Base-by-base conservation (phyloP, 148 eudicot genomes). In the Rhododendron kiyosumense region DNA sequence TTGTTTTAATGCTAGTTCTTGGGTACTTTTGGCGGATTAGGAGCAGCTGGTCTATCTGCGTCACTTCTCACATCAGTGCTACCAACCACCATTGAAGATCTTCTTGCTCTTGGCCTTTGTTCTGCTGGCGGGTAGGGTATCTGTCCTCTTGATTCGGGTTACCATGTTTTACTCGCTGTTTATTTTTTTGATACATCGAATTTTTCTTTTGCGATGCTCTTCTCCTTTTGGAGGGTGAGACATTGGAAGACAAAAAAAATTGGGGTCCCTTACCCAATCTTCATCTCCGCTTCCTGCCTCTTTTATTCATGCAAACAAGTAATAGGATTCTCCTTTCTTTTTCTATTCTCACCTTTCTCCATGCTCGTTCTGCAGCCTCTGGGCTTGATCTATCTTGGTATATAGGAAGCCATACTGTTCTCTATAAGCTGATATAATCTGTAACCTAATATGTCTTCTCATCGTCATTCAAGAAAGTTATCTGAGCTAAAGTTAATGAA, bases 81-180 rank as follows among this genome's bases (percentile, higher is more conserved):
- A 85, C 95, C 96, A 51, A 93, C 96, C 85, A 95, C 98, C 41
- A 79, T 93, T 14, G 99, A 97, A 92, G 99, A 97, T 88, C 98
- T 97, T 90, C 98, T 97, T 83, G 99, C 99, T 87, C 96, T 97
- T 81, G 98, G 94, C 79, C 98, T 97, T 87, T 97, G 99, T 90
- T 95, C 99, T 82, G 96, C 95, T 90, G 99, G 98, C 89, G 98
- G 99, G 98, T 97, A 89, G 80, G 85, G n/a, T 79, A 20, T 79
- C 85, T 80, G 22, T 78, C 69, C 51, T 30, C 84, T 73, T 80
- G 17, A 46, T 63, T 63, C 12, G 36, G 6, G 32, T 74, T 75
- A 22, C 51, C 76, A 76, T 13, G 22, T 61, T 78, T 73, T 82
- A 14, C 59, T 34, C 5, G 30, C 75, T 46, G 15, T 82, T 36